Percentiles rank a stretch among this genome's conserved stretches.
These are phyloP conservation scores for Acacia melanoxylon DNA, from an alignment of 306 rosid species.

Conservation along the genomic window DNA sequence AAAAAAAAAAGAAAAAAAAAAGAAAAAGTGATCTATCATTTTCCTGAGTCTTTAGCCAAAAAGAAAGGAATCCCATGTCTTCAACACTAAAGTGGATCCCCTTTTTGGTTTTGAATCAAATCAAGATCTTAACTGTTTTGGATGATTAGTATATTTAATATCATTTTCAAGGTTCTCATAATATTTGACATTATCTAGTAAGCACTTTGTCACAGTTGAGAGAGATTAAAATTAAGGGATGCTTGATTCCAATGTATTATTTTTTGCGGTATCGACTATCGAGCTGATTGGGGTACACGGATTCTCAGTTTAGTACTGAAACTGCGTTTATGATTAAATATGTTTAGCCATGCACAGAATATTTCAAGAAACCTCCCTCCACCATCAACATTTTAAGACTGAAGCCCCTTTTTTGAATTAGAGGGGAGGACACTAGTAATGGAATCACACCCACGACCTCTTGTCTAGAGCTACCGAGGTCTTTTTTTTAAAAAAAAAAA, in stretches of 20 bases:
- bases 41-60: slow-evolving; percentile 19
- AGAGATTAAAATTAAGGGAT: not conserved
- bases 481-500: too few relatives aligned
- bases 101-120: slow-evolving; percentile 26
- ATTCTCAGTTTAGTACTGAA: not conserved
- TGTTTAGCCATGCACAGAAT: not conserved
- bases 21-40: not conserved
- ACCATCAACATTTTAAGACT: not conserved
- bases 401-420: not conserved
- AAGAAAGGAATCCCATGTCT: slow-evolving; percentile 34
- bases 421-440: too few relatives aligned
- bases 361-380: not conserved
- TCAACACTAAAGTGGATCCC: slow-evolving; percentile 17
- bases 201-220: not conserved
- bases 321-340: too few relatives aligned
- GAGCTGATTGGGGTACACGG: not conserved
- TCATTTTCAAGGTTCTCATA: not conserved
- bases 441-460: too few relatives aligned
- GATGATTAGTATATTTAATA: not conserved
- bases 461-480: too few relatives aligned
- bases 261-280: not conserved
- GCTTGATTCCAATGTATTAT: not conserved
- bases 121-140: not conserved
- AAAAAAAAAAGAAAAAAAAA: not conserved
- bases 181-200: not conserved